Evolutionary conservation across 2,329 filamentous ascomycete species (phyloP).

Genomic region (Apiospora arundinis): DNA sequence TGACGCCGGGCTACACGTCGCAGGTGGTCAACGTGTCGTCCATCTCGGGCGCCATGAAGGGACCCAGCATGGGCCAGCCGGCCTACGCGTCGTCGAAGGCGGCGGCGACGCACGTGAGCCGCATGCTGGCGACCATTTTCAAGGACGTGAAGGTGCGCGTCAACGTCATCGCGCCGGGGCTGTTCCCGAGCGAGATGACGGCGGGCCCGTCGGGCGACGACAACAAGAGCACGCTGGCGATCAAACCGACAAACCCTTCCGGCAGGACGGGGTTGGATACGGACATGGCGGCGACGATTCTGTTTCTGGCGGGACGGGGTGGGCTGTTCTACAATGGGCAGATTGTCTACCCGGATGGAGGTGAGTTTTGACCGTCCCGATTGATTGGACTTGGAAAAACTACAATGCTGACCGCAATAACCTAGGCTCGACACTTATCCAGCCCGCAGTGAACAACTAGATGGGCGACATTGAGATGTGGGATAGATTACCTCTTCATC

Average conservation of each 20-base stretch:
- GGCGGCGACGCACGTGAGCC: slow-evolving; percentile 49
- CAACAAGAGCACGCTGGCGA: slow-evolving; percentile 52
- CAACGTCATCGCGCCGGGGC: slow-evolving; percentile 62
- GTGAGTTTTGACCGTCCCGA: slow-evolving; percentile 27
- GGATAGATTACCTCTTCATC: not conserved
- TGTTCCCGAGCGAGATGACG: slow-evolving; percentile 54
- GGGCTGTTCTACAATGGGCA: slow-evolving; percentile 60
- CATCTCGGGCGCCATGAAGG: slow-evolving; percentile 60
- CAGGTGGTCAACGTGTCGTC: slow-evolving; percentile 58
- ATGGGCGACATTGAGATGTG: not conserved
- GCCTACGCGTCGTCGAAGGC: slow-evolving; percentile 58
- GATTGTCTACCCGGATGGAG: slow-evolving; percentile 57
- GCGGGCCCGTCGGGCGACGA: slow-evolving; percentile 49
- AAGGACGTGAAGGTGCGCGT: slow-evolving; percentile 58
- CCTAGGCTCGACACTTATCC: slow-evolving; percentile 3
- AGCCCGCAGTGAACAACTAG: slow-evolving; percentile 10
- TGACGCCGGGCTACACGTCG: slow-evolving; percentile 51
- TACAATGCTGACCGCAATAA: not conserved
- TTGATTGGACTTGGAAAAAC: not conserved
- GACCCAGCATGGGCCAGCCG: slow-evolving; percentile 55
- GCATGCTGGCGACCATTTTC: slow-evolving; percentile 53
- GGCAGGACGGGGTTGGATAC: slow-evolving; percentile 49
- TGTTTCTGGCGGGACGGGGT: slow-evolving; percentile 57
- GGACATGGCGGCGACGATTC: slow-evolving; percentile 57
- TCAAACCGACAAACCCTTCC: slow-evolving; percentile 49